Conservation (phyloP, 192 early-diverging fungal genomes). For the Entomortierella chlamydospora region DNA sequence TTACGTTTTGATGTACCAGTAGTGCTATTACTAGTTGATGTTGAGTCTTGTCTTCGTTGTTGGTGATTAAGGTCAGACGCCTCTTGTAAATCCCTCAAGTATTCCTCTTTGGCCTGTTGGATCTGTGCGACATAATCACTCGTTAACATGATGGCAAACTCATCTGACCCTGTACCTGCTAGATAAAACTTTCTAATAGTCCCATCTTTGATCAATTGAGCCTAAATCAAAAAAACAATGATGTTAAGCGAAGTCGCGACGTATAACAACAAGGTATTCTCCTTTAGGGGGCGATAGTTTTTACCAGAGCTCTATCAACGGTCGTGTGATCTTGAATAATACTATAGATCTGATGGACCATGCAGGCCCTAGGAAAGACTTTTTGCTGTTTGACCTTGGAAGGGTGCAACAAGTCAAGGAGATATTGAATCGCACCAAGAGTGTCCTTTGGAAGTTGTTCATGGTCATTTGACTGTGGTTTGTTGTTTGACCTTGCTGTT, state of each 20-base stretch:
- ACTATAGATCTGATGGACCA: slow-evolving; percentile 61
- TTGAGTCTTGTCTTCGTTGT: background rate
- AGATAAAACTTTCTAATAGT: slow-evolving; percentile 56
- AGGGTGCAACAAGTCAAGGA: slow-evolving; percentile 21
- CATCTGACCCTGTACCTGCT: slow-evolving; percentile 58
- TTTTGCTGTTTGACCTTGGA: slow-evolving; percentile 27
- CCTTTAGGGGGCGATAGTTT: background rate
- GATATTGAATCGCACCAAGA: slow-evolving; percentile 20
- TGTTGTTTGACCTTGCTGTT: background rate
- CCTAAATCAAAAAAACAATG: slow-evolving; percentile 17
- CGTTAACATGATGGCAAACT: slow-evolving; percentile 57
- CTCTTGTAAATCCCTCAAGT: slow-evolving; percentile 22
- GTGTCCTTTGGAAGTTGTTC: slow-evolving; percentile 18
- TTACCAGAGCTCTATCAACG: slow-evolving; percentile 61
- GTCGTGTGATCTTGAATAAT: slow-evolving; percentile 53
- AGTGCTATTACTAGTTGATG: background rate
- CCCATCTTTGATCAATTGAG: slow-evolving; percentile 44
- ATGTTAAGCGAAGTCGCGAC: background rate
- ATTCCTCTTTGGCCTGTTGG: slow-evolving; percentile 47
- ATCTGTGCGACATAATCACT: slow-evolving; percentile 52
- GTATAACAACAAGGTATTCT: background rate
- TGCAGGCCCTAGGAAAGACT: slow-evolving; percentile 46
- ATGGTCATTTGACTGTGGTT: background rate
- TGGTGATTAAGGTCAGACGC: background rate
- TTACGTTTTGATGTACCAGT: background rate